phyloP scores from a whole-genome alignment of 805 yeast genomes.

The Metschnikowia proteae region DNA sequence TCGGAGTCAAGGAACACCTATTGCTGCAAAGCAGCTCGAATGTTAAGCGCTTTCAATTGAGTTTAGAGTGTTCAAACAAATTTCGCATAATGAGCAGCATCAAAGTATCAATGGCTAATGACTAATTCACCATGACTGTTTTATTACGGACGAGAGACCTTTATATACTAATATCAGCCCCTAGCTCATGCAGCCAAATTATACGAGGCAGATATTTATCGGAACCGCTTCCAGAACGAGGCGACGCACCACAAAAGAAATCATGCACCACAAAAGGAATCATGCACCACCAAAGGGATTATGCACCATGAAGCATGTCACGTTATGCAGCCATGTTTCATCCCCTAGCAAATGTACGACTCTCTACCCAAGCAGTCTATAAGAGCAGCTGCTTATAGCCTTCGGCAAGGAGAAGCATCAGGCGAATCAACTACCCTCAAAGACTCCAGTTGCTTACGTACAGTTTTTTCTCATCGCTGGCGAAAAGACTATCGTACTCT shows the following conservation, averaged over 20 bases:
- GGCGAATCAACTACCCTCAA: background rate
- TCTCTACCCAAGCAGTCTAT: background rate
- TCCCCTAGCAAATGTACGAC: background rate
- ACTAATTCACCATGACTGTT: no score
- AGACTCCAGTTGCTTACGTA: slow-evolving; percentile 17
- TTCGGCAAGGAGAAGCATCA: no score
- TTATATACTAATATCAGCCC: background rate
- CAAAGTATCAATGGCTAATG: no score
- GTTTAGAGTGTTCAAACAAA: no score
- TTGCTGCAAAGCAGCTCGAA: no score
- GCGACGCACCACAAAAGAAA: background rate
- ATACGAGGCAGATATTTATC: background rate
- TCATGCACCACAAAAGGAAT: background rate
- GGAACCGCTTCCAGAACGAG: background rate
- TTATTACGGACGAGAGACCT: no score
- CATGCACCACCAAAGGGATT: background rate
- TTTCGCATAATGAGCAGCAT: no score
- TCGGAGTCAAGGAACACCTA: no score
- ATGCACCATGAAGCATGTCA: background rate
- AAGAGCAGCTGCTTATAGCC: background rate
- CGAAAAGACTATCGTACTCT: slow-evolving; percentile 39
- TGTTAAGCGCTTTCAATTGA: no score
- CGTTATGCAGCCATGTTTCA: background rate
- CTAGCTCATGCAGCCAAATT: background rate
- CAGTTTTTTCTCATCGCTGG: slow-evolving; percentile 14